Evolutionary conservation across 2,329 filamentous ascomycete species (phyloP).

Genomic region (Diaporthe ampelina): DNA sequence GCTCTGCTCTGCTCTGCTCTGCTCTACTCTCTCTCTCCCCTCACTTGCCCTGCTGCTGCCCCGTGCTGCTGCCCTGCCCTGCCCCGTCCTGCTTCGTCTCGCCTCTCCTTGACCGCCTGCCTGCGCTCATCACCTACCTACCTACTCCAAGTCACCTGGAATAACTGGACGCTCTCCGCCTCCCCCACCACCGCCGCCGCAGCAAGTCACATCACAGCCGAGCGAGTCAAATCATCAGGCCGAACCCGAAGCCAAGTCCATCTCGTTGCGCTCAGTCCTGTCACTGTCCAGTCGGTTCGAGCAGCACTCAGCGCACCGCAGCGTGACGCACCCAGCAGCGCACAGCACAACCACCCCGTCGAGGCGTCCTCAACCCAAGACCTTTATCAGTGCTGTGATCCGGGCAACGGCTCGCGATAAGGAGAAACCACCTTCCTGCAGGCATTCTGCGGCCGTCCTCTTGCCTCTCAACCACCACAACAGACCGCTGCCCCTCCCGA

Average conservation of each 20-base stretch:
- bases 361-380: conserved; percentile 22
- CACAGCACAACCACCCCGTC: conserved; percentile 26
- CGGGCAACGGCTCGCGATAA: conserved; percentile 40
- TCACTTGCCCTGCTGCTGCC: conserved; percentile 2
- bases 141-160: conserved; percentile 24
- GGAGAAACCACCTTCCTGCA: conserved; percentile 40
- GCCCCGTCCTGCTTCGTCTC: neutral
- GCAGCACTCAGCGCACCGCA: conserved; percentile 14
- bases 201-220: conserved; percentile 19
- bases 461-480: conserved; percentile 37
- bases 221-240: conserved; percentile 21
- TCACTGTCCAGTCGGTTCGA: conserved; percentile 1
- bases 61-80: neutral
- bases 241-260: conserved; percentile 29
- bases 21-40: conserved; percentile 27
- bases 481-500: conserved; percentile 52
- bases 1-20: conserved; percentile 22
- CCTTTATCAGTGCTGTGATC: conserved; percentile 35
- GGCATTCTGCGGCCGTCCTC: conserved; percentile 38
- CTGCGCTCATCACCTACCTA: conserved; percentile 29
- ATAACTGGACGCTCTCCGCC: conserved; percentile 20
- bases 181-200: conserved; percentile 20
- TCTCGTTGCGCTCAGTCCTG: conserved; percentile 20
- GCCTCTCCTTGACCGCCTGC: conserved; percentile 33
- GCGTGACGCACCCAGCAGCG: conserved; percentile 4